Conservation (phyloP, 176 grass and related monocot genomes). For the Themeda triandra region DNA sequence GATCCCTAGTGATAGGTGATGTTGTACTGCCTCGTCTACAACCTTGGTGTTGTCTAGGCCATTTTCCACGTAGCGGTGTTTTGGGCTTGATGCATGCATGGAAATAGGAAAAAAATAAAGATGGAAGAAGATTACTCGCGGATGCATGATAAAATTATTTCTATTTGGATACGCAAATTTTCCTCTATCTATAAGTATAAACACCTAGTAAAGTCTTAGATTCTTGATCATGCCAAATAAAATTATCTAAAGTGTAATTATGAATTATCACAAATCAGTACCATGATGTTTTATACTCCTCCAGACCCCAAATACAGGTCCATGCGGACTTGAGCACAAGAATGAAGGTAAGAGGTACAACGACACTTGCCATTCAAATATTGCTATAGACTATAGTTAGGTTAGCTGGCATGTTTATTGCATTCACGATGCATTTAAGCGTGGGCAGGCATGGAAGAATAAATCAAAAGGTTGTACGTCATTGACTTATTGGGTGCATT, state of each 20-base stretch:
- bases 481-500: neutral
- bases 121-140: neutral
- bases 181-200: neutral
- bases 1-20: neutral
- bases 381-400: neutral
- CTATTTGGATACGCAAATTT: neutral
- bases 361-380: neutral
- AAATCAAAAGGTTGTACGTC: neutral
- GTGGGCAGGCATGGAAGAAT: neutral
- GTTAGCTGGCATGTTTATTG: neutral
- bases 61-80: neutral
- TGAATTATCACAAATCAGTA: neutral
- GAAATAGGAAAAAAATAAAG: neutral
- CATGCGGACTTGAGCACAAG: neutral
- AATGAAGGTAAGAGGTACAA: neutral
- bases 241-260: slow-evolving; percentile 7
- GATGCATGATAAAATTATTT: neutral
- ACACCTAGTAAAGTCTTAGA: neutral
- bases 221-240: neutral
- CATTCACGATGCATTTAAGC: neutral
- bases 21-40: neutral
- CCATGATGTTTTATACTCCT: neutral
- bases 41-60: neutral
- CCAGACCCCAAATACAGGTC: neutral
- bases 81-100: neutral